phyloP scores from a whole-genome alignment of 768 basidiomycete species.

The Hericium alpestre region DNA sequence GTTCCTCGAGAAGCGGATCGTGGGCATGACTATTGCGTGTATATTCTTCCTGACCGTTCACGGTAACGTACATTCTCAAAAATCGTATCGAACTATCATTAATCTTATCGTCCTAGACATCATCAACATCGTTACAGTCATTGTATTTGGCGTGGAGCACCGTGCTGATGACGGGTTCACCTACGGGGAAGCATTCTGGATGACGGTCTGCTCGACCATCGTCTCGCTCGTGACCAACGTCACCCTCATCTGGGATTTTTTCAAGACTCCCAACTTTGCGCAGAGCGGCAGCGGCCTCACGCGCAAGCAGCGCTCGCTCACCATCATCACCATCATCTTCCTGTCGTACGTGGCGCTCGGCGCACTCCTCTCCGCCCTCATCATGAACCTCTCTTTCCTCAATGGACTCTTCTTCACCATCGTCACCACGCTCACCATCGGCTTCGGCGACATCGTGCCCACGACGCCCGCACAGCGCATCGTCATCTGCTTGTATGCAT shows the following conservation, averaged over 20 bases:
- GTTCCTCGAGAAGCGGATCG: slow-evolving; percentile 62
- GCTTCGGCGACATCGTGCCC: slow-evolving; percentile 71
- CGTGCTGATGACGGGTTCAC: slow-evolving; percentile 57
- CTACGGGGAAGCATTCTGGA: slow-evolving; percentile 62
- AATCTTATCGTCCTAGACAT: slow-evolving; percentile 33
- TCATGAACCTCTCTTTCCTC: slow-evolving; percentile 51
- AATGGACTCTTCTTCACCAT: slow-evolving; percentile 72
- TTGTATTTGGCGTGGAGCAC: slow-evolving; percentile 52
- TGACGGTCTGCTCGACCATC: slow-evolving; percentile 64
- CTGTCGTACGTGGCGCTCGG: slow-evolving; percentile 69
- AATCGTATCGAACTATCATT: background rate
- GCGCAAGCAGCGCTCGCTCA: slow-evolving; percentile 66
- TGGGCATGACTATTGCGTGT: slow-evolving; percentile 49
- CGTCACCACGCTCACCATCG: slow-evolving; percentile 55
- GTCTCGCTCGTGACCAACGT: slow-evolving; percentile 55
- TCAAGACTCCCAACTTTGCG: slow-evolving; percentile 49
- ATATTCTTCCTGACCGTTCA: slow-evolving; percentile 60
- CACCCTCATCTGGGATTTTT: slow-evolving; percentile 54
- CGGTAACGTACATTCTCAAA: slow-evolving; percentile 31
- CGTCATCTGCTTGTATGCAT: slow-evolving; percentile 48
- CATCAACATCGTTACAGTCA: slow-evolving; percentile 54
- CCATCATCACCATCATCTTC: slow-evolving; percentile 67
- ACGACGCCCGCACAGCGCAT: slow-evolving; percentile 38
- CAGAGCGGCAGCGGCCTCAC: slow-evolving; percentile 72
- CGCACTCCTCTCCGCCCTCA: slow-evolving; percentile 43